Base-by-base conservation (phyloP, 208 protist genomes). In the Leishmania braziliensis region DNA sequence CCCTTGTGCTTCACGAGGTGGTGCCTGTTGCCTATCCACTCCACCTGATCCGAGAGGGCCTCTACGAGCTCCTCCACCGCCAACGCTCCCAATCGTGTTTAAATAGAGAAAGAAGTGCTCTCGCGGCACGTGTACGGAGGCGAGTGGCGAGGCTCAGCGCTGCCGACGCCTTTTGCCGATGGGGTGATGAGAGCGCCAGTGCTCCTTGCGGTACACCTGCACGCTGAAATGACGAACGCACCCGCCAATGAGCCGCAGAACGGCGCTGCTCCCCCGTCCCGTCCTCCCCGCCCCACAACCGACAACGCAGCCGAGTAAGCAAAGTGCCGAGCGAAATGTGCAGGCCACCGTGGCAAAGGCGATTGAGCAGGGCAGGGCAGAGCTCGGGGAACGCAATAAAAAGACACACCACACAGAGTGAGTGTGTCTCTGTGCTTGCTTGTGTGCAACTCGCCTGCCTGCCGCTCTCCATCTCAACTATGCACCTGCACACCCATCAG, bases 1-100 rank as follows among this genome's bases (percentile, higher is more conserved):
- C 93, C 95, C 82, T 96, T 96, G 87, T 92, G 82, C 23, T 73
- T 20, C 8, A 95, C 66, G 50, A 95, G 50, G 51, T 93, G 86
- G 77, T 96, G 94, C 16, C 84, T 46, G 9, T 23, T 75, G 53
- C 88, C 91, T 16, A 82, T 78, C 89, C 89, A 96, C 16, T 60
- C 20, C 18, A 60, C 23, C 58, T 88, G 78, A 14, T 43, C 29
- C 50, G 78, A 63, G 70, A 93, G 73, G 39, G 65, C 62, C 43
- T 71, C 54, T 43, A 92, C 65, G 5, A 91, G 14, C 20, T 72
- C 39, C 20, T 68, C 53, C 33, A 95, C 91, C 51, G 85, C 69
- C 8, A 43, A 65, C 26, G 29, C 46, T 5, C 58, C 75, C 20
- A 93, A 78, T 39, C 65, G 56, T 16, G 93, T 95, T 18, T 75